Conservation (phyloP, 768 basidiomycete genomes). For the Russula earlei region DNA sequence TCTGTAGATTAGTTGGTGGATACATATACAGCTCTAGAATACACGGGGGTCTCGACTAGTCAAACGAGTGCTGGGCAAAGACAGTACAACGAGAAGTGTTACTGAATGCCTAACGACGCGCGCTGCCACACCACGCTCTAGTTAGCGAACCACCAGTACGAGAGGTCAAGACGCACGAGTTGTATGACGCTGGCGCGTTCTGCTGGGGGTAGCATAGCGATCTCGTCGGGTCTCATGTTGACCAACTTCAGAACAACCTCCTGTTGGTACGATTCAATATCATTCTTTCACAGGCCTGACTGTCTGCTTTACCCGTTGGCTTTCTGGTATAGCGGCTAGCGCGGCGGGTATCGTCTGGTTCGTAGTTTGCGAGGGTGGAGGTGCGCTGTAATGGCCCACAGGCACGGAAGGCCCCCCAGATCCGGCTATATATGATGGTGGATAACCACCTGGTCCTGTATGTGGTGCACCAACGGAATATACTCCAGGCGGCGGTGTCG, state of each 20-base stretch:
- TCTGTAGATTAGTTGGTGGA: conserved; percentile 18
- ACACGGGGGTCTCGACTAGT: conserved; percentile 2
- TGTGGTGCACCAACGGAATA: not conserved
- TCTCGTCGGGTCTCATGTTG: conserved; percentile 77
- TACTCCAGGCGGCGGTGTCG: conserved; percentile 2
- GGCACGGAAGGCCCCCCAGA: not conserved
- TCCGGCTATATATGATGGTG: conserved; percentile 1
- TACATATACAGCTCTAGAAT: conserved; percentile 11
- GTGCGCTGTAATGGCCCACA: conserved; percentile 1
- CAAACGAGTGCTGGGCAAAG: not conserved
- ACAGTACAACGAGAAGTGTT: not conserved
- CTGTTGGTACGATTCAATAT: conserved; percentile 28
- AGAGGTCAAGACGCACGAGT: conserved; percentile 44
- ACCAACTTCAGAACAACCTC: conserved; percentile 72
- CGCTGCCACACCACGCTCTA: conserved; percentile 5
- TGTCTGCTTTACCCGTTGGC: conserved; percentile 48
- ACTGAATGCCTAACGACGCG: conserved; percentile 17
- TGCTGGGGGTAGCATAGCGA: conserved; percentile 58
- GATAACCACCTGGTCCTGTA: conserved; percentile 10
- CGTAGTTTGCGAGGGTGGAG: conserved; percentile 13
- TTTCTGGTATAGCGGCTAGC: conserved; percentile 53
- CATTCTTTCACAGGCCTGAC: not conserved
- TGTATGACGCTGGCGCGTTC: conserved; percentile 76
- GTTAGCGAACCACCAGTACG: not conserved
- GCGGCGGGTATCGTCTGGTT: conserved; percentile 35